phyloP scores from a whole-genome alignment of 306 rosid species.

The Glycine tomentella region DNA sequence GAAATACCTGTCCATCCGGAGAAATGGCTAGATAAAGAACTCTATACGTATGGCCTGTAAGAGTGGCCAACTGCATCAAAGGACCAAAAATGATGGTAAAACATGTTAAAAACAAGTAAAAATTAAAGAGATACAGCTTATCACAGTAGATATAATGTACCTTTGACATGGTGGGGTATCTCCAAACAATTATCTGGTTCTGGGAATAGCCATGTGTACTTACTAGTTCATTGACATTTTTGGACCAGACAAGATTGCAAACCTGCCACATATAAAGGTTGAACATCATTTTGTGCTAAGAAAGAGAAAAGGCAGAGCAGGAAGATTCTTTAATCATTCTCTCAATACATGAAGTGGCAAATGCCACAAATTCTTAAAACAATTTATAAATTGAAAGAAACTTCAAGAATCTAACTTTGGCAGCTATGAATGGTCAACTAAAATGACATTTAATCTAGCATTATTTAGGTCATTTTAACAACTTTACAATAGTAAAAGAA shows the following conservation, averaged over 20 bases:
- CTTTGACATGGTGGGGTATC: slow-evolving; percentile 99
- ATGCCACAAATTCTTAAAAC: slow-evolving; percentile 35
- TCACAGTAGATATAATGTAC: slow-evolving; percentile 47
- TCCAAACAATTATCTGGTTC: slow-evolving; percentile 98
- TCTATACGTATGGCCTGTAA: slow-evolving; percentile 91
- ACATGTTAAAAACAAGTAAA: slow-evolving; percentile 9
- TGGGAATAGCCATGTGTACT: slow-evolving; percentile 99
- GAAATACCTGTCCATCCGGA: slow-evolving; percentile 94
- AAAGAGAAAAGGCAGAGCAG: background rate
- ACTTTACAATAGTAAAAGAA: background rate
- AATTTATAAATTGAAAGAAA: slow-evolving; percentile 27
- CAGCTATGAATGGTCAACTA: slow-evolving; percentile 25
- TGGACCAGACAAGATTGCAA: slow-evolving; percentile 98
- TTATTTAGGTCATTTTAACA: background rate
- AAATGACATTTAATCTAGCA: slow-evolving; percentile 19
- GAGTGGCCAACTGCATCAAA: slow-evolving; percentile 81
- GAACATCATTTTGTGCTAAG: slow-evolving; percentile 17
- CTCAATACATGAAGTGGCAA: slow-evolving; percentile 33
- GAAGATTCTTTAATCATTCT: background rate
- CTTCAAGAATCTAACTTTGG: slow-evolving; percentile 8
- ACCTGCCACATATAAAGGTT: slow-evolving; percentile 65
- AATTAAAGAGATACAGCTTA: slow-evolving; percentile 9
- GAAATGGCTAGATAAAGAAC: slow-evolving; percentile 99
- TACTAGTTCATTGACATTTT: slow-evolving; percentile 95
- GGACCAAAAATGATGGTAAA: slow-evolving; percentile 40